phyloP scores from a whole-genome alignment of 2,329 filamentous ascomycete genomes.

The Xylariaceae sp. region DNA sequence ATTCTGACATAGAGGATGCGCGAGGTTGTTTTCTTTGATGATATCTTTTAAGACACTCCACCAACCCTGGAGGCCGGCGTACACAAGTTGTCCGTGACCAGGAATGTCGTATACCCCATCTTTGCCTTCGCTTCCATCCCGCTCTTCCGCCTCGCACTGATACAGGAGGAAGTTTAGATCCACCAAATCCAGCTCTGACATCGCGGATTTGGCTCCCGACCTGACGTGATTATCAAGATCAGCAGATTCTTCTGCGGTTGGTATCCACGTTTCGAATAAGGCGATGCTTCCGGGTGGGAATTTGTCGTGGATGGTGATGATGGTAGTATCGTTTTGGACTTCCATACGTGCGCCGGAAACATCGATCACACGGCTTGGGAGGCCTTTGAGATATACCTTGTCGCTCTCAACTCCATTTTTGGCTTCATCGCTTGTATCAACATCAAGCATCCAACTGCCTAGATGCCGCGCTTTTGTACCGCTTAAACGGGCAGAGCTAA shows the following conservation, averaged over 20 bases:
- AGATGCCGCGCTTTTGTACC: conserved; percentile 83
- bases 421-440: conserved; percentile 70
- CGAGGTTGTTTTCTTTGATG: conserved; percentile 83
- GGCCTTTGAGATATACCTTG: conserved; percentile 66
- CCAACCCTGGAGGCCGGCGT: conserved; percentile 97
- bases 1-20: conserved; percentile 89
- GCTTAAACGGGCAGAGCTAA: conserved; percentile 73
- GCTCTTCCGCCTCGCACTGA: conserved; percentile 82
- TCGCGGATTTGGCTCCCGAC: conserved; percentile 72
- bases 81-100: conserved; percentile 77
- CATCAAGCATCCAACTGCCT: conserved; percentile 88
- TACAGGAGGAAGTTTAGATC: conserved; percentile 93
- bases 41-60: conserved; percentile 87
- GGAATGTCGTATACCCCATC: conserved; percentile 91
- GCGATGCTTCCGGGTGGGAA: conserved; percentile 95
- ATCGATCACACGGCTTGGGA: conserved; percentile 78
- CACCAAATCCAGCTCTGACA: conserved; percentile 67
- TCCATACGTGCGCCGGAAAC: conserved; percentile 71
- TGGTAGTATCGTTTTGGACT: conserved; percentile 66
- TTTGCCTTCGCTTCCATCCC: conserved; percentile 69
- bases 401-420: conserved; percentile 63
- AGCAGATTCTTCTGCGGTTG: conserved; percentile 74
- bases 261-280: conserved; percentile 94
- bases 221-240: conserved; percentile 85
- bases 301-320: conserved; percentile 73